These are phyloP conservation scores for Debaryomyces nepalensis DNA, from an alignment of 1,139 yeast genomes.

Conservation along the genomic window DNA sequence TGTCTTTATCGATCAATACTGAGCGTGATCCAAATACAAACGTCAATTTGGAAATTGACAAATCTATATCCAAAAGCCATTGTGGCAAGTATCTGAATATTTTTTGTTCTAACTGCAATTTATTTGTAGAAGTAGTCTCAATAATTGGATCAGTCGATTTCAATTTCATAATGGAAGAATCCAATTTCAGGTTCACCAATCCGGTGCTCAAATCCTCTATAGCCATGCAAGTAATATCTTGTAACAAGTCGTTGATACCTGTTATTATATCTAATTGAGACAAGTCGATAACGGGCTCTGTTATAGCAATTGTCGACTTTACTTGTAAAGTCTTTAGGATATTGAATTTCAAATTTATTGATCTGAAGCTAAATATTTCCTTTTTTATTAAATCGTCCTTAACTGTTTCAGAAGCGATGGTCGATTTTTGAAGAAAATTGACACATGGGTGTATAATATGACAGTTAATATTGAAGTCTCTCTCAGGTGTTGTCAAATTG, in stretches of 20 bases:
- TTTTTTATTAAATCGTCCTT: slow-evolving; percentile 14
- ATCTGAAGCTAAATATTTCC: slow-evolving; percentile 28
- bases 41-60: slow-evolving; percentile 36
- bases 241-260: slow-evolving; percentile 38
- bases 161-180: slow-evolving; percentile 28
- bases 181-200: slow-evolving; percentile 32
- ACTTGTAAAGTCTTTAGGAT: slow-evolving; percentile 38
- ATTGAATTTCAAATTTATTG: slow-evolving; percentile 30
- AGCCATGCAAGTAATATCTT: slow-evolving; percentile 31
- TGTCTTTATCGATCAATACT: slow-evolving; percentile 53
- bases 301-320: slow-evolving; percentile 28
- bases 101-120: slow-evolving; percentile 19
- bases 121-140: neutral
- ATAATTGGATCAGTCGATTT: slow-evolving; percentile 5
- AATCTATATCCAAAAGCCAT: slow-evolving; percentile 47
- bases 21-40: slow-evolving; percentile 63
- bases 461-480: slow-evolving; percentile 44
- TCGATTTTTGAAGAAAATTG: slow-evolving; percentile 34
- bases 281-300: slow-evolving; percentile 30
- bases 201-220: slow-evolving; percentile 37
- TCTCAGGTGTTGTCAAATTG: slow-evolving; percentile 36
- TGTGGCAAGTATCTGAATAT: slow-evolving; percentile 49
- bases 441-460: slow-evolving; percentile 41
- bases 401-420: slow-evolving; percentile 8
- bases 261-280: slow-evolving; percentile 35